A percentile compares a stretch with the other conserved stretches of the same genome.
phyloP scores from a whole-genome alignment of 306 rosid species.

The Inga laurina region DNA sequence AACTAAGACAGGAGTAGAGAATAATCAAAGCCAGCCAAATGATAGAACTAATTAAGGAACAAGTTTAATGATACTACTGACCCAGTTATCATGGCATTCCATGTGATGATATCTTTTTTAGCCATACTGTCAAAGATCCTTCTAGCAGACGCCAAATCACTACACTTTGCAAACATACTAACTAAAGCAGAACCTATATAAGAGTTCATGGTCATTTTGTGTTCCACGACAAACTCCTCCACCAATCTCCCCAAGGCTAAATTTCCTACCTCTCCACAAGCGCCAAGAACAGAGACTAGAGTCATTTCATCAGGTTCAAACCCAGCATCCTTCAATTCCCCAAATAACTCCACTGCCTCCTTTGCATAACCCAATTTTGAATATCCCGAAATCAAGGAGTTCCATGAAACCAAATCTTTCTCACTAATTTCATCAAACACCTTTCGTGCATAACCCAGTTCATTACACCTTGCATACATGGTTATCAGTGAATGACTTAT shows the following conservation, averaged over 20 bases:
- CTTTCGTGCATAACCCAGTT: slow-evolving; percentile 54
- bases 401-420: slow-evolving; percentile 87
- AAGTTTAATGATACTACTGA: slow-evolving; percentile 30
- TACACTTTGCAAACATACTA: slow-evolving; percentile 80
- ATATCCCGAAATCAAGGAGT: slow-evolving; percentile 79
- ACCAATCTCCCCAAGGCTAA: slow-evolving; percentile 75
- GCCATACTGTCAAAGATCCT: slow-evolving; percentile 67
- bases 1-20: neutral
- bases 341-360: slow-evolving; percentile 70
- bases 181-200: slow-evolving; percentile 82
- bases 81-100: slow-evolving; percentile 96
- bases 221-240: slow-evolving; percentile 63
- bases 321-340: slow-evolving; percentile 57
- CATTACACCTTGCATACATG: slow-evolving; percentile 60
- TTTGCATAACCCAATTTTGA: slow-evolving; percentile 62
- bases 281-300: slow-evolving; percentile 75
- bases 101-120: slow-evolving; percentile 63
- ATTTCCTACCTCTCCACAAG: slow-evolving; percentile 82
- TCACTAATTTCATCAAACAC: slow-evolving; percentile 78
- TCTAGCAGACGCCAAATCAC: slow-evolving; percentile 71
- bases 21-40: slow-evolving; percentile 5
- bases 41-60: neutral
- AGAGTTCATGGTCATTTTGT: slow-evolving; percentile 52
- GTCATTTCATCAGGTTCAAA: slow-evolving; percentile 77
- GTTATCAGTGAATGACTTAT: slow-evolving; percentile 70